phyloP scores from a whole-genome alignment of 805 yeast genomes.

The Sugiyamaella valdiviana region DNA sequence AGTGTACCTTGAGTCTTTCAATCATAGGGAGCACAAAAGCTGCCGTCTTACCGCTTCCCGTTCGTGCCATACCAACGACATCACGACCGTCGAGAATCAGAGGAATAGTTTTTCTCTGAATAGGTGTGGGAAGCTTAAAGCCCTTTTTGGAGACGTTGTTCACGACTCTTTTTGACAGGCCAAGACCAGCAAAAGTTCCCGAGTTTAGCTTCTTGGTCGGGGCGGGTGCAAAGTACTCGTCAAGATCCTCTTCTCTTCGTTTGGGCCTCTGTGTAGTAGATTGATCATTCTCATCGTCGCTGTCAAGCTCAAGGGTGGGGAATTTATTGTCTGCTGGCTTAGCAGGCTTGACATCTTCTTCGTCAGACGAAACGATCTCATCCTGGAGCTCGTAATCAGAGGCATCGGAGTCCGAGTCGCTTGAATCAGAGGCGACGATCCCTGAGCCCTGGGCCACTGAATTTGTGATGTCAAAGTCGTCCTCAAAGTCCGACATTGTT shows the following conservation, averaged over 20 bases:
- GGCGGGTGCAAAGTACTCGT: slow-evolving; percentile 19
- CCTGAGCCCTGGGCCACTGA: slow-evolving; percentile 18
- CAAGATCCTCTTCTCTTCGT: slow-evolving; percentile 14
- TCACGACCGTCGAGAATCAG: slow-evolving; percentile 79
- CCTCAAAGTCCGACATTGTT: slow-evolving; percentile 23
- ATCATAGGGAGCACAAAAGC: slow-evolving; percentile 89
- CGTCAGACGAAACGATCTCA: slow-evolving; percentile 39
- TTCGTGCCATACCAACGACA: slow-evolving; percentile 99
- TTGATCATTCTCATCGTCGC: slow-evolving; percentile 37
- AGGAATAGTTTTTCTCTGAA: slow-evolving; percentile 94
- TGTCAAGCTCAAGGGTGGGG: slow-evolving; percentile 14
- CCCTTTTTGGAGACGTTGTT: slow-evolving; percentile 77
- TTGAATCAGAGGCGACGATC: slow-evolving; percentile 4
- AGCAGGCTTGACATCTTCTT: slow-evolving; percentile 31
- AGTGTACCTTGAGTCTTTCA: slow-evolving; percentile 75
- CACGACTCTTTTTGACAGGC: slow-evolving; percentile 66
- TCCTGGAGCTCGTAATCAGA: slow-evolving; percentile 22
- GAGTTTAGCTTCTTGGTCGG: slow-evolving; percentile 28
- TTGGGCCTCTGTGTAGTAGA: slow-evolving; percentile 16
- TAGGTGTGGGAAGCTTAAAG: slow-evolving; percentile 92
- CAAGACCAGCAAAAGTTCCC: slow-evolving; percentile 87
- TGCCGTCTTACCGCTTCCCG: slow-evolving; percentile 99
- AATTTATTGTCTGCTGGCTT: not conserved
- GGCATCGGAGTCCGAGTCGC: slow-evolving; percentile 9
- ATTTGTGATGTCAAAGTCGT: slow-evolving; percentile 25